Base-by-base conservation (phyloP, 805 yeast species). In the Candida xiaguanensis region DNA sequence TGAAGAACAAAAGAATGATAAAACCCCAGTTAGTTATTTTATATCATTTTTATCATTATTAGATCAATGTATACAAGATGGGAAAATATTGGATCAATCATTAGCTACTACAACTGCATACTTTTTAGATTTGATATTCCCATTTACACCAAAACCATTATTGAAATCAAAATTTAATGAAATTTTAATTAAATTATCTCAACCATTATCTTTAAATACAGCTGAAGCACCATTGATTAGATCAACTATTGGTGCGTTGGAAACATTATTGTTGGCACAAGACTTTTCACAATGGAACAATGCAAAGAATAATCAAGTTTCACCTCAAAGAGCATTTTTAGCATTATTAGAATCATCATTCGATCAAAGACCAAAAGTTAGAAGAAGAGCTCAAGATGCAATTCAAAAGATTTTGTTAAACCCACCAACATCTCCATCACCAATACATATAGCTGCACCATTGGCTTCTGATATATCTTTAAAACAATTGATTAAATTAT, bases 371-470 rank as follows among this genome's bases (percentile, higher is more conserved):
- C 99, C 99, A 26, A 93, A 93, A 53, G 95, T 93, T 9, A 79
- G 99, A 59, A 87, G 85, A 75, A 82, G 97, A 68, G 95, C 98
- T 1, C 84, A 82, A 52, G 99, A 93, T 42, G 85, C 97, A 2
- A 73, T 93, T n/a, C 64, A 72, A 35, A 73, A 69, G 3, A 67
- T 93, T 22, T 65, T 93, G 44, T 48, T 64, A 2, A 74, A 74
- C 45, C 82, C 85, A 2, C 95, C 96, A 8, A 72, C 84, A 0
- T 85, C 89, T 8, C 91, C 95, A 7, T 72, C 81, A 11, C 73
- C 81, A 4, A 82, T 78, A 29, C 97, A 91, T 56, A 82, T 86
- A 28, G 95, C 87, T 6, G 71, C 89, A n/a, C 58, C 67, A 1
- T 54, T 78, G 35, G 79, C 88, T 47, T 85, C 89, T 5, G 87